Evolutionary conservation across 2,329 filamentous ascomycete genomes (phyloP), one percentile per base, ranked within the genome.

Genomic region (Dothistroma pini): DNA sequence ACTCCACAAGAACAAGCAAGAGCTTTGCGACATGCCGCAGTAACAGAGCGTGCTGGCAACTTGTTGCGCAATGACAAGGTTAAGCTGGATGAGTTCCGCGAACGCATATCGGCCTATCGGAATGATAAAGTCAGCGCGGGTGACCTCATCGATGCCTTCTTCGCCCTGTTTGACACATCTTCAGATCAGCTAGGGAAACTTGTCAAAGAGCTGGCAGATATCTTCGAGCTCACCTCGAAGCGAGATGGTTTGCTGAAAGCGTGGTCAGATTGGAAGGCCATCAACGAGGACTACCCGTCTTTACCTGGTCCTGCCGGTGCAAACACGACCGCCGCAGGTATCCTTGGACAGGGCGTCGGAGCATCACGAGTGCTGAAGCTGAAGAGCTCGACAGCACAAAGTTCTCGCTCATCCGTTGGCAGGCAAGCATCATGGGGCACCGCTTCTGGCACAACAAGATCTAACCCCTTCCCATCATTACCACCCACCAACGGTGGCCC

Each of bases 231-330:
- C 68, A 83, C 88, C 54, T 73, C 75, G 19, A 96, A 96, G 73
- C 86, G 86, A 1, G 87, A 89, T 56, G 82, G 80, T 0, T 79
- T 99, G 2, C 84, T 92, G 29, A 89, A 89, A 69, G 91, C 93
- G 1, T 97, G 93, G 92, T 91, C 91, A 68, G 90, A 96, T 76
- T 97, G 93, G 91, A 90, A 91, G 52, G 92, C 92, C 41, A 95
- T 96, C 77, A 96, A 96, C 67, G 93, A 97, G 75, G 93, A 97
- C 74, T 97, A 97, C 68, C 93, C 93, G 0, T 91, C 90, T 1
- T 80, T 97, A 0, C 93, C 93, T 1, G 89, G 89, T 0, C 83
- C 90, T 0, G 84, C 84, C 58, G 88, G 89, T 55, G 85, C 88
- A 76, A 82, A 87, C 41, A 79, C 78, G 4, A 75, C 81, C 51